Conservation (phyloP, 192 early-diverging fungal genomes). For the Rhizophagus prolifer region DNA sequence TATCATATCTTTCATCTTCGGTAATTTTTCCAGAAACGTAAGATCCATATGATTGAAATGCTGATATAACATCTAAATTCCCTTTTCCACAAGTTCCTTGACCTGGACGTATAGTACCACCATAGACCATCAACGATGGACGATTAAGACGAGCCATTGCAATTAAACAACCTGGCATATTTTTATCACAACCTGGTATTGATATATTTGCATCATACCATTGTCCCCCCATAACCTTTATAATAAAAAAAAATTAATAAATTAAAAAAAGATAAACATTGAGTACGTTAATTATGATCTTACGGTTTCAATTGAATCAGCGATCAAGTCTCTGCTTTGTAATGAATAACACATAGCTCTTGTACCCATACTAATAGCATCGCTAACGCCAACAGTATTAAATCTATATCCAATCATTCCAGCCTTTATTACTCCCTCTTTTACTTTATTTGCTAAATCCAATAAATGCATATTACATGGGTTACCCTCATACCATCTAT, state of each 20-base stretch:
- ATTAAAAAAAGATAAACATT: neutral
- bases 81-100: constrained; percentile 60
- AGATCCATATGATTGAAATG: constrained; percentile 95
- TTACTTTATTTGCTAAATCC: constrained; percentile 84
- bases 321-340: constrained; percentile 96
- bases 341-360: constrained; percentile 96
- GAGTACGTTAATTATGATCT: constrained; percentile 8
- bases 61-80: constrained; percentile 90
- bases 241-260: neutral
- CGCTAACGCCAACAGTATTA: constrained; percentile 97
- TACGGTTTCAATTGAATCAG: constrained; percentile 98
- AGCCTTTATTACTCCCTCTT: constrained; percentile 87
- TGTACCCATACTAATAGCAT: constrained; percentile 98
- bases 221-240: constrained; percentile 88
- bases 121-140: constrained; percentile 97
- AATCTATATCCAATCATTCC: constrained; percentile 94
- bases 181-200: constrained; percentile 91
- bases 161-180: constrained; percentile 98
- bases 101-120: constrained; percentile 92
- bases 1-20: constrained; percentile 80
- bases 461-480: constrained; percentile 99
- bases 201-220: constrained; percentile 99
- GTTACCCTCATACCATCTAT: constrained; percentile 97
- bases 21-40: constrained; percentile 88
- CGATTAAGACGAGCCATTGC: constrained; percentile 96